These are phyloP conservation scores for Trametes cubensis DNA, from an alignment of 768 basidiomycete genomes.

Conservation along the genomic window DNA sequence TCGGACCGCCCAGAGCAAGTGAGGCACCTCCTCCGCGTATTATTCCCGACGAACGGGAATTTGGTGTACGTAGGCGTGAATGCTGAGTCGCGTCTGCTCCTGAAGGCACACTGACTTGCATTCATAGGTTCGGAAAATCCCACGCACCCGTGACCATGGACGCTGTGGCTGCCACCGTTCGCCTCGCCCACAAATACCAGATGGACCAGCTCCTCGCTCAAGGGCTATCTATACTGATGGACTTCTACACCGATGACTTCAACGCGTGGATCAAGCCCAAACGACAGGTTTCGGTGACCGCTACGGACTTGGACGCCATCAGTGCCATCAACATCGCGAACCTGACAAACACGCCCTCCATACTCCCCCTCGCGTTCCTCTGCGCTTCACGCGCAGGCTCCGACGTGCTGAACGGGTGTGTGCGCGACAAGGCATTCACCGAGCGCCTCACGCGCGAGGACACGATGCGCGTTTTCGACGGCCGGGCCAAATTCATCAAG, in stretches of 20 bases:
- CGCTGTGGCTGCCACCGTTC: constrained; percentile 5
- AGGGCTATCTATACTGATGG: constrained; percentile 10
- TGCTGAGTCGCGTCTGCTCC: too few relatives aligned
- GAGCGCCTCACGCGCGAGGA: background rate
- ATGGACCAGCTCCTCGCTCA: constrained; percentile 10
- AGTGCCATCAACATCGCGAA: constrained; percentile 17
- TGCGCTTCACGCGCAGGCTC: background rate
- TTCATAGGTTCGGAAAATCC: background rate
- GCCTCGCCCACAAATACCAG: constrained; percentile 22
- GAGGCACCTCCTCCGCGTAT: background rate
- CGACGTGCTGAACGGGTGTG: background rate
- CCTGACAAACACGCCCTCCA: constrained; percentile 16
- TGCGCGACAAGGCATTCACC: background rate
- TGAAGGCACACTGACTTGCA: too few relatives aligned
- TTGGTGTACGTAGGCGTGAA: background rate
- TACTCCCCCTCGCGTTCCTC: constrained; percentile 17
- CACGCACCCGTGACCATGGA: background rate
- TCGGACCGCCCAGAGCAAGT: constrained; percentile 2
- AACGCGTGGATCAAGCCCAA: constrained; percentile 7
- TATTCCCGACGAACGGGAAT: background rate
- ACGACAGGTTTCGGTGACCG: background rate
- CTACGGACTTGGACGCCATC: background rate
- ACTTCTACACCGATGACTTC: constrained; percentile 11
- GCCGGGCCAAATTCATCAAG: background rate
- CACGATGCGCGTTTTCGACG: background rate